phyloP scores from a whole-genome alignment of 257 asterid genomes.

The Solanum lignicaule region DNA sequence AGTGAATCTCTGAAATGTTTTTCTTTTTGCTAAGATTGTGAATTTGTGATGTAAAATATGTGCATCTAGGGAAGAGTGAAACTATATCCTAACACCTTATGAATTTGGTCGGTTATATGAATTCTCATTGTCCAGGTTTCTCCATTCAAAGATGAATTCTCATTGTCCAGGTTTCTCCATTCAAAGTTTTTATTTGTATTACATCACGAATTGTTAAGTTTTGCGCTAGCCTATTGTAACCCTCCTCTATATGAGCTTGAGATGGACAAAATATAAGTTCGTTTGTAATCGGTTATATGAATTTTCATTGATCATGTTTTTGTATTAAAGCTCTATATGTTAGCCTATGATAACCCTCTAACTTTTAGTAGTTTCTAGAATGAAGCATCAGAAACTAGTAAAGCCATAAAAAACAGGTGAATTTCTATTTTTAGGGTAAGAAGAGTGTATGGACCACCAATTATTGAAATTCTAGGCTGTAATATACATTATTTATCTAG shows the following conservation, averaged over 20 bases:
- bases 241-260: neutral
- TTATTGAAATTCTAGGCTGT: neutral
- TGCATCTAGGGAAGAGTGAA: neutral
- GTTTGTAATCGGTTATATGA: neutral
- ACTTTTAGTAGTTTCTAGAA: neutral
- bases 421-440: neutral
- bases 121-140: neutral
- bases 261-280: neutral
- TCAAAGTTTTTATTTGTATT: no score
- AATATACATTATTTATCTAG: neutral
- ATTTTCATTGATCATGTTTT: neutral
- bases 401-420: neutral
- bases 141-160: neutral
- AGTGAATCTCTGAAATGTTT: neutral
- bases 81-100: neutral
- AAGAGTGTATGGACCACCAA: neutral
- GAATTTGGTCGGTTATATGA: neutral
- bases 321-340: neutral
- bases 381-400: neutral
- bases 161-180: neutral
- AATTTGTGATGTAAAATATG: neutral
- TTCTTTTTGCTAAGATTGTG: neutral
- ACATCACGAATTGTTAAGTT: neutral
- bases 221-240: neutral
- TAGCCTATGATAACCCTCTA: neutral